Evolutionary conservation across 192 early-diverging fungal genomes (phyloP).

Genomic region (Coemansia reversa): DNA sequence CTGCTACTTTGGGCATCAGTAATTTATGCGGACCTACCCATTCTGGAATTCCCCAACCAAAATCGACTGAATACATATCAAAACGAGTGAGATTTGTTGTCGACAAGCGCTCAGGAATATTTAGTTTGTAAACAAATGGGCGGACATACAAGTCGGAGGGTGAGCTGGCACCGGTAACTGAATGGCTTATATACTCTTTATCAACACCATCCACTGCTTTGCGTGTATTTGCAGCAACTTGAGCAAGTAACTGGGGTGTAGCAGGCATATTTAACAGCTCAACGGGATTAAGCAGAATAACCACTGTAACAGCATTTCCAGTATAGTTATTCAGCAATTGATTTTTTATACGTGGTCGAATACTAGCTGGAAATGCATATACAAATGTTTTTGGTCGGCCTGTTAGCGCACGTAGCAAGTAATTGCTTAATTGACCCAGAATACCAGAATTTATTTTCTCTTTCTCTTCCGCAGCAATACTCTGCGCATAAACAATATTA

Average conservation of each 20-base stretch:
- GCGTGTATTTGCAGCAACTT: not conserved
- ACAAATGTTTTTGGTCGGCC: not conserved
- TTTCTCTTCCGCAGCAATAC: not conserved
- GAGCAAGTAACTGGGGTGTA: not conserved
- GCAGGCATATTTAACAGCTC: constrained; percentile 10
- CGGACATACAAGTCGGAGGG: not conserved
- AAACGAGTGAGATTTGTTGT: constrained; percentile 4
- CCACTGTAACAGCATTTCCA: not conserved
- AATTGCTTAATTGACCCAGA: not conserved
- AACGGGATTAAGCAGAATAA: not conserved
- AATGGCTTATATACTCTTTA: constrained; percentile 10
- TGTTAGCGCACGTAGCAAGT: not conserved
- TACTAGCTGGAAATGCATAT: not conserved
- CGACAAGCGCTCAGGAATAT: not conserved
- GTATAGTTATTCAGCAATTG: not conserved
- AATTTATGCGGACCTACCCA: constrained; percentile 9
- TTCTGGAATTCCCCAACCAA: constrained; percentile 12
- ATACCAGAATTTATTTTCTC: not conserved
- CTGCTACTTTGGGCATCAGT: constrained; percentile 12
- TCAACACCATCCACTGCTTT: not conserved
- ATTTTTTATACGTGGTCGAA: not conserved
- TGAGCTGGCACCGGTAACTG: not conserved
- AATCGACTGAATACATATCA: constrained; percentile 9
- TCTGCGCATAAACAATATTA: constrained; percentile 11
- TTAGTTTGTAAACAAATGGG: constrained; percentile 2